Percentiles rank a stretch among this genome's conserved stretches.
Evolutionary conservation across 306 rosid genomes (phyloP).

Genomic region (Fragaria iinumae): DNA sequence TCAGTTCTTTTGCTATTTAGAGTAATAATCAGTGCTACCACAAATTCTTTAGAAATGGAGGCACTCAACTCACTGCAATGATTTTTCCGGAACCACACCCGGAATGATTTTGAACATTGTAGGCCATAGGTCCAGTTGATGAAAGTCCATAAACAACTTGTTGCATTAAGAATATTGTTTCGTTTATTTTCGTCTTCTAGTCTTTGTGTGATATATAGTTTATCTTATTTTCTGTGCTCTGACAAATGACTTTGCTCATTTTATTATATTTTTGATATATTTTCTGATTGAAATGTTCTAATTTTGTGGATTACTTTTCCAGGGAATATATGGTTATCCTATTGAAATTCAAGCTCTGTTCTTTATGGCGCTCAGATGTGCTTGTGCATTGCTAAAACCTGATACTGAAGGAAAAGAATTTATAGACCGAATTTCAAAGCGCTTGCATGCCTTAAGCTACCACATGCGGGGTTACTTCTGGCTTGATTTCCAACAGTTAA

Average conservation of each 20-base stretch:
- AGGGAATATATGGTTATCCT: slow-evolving; percentile 93
- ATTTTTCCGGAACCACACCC: background rate
- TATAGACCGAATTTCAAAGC: slow-evolving; percentile 79
- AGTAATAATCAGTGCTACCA: background rate
- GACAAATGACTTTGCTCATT: background rate
- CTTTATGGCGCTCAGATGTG: slow-evolving; percentile 82
- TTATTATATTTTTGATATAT: background rate
- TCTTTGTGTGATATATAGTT: background rate
- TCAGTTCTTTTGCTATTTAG: too few relatives aligned
- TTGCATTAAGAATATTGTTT: background rate
- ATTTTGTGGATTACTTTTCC: slow-evolving; percentile 17
- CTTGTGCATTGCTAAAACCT: slow-evolving; percentile 73
- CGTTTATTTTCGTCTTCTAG: background rate
- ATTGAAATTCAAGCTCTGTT: slow-evolving; percentile 94
- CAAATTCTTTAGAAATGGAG: background rate
- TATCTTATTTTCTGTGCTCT: background rate
- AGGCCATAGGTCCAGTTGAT: background rate
- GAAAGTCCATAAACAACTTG: background rate
- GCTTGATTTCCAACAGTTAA: slow-evolving; percentile 89
- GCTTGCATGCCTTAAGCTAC: slow-evolving; percentile 79
- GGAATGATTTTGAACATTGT: background rate
- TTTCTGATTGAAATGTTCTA: background rate
- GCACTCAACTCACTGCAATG: background rate
- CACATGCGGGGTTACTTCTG: slow-evolving; percentile 92
- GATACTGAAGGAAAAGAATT: slow-evolving; percentile 80